Conservation (phyloP, 1,139 yeast species). For the Debaryomycetaceae sp. region DNA sequence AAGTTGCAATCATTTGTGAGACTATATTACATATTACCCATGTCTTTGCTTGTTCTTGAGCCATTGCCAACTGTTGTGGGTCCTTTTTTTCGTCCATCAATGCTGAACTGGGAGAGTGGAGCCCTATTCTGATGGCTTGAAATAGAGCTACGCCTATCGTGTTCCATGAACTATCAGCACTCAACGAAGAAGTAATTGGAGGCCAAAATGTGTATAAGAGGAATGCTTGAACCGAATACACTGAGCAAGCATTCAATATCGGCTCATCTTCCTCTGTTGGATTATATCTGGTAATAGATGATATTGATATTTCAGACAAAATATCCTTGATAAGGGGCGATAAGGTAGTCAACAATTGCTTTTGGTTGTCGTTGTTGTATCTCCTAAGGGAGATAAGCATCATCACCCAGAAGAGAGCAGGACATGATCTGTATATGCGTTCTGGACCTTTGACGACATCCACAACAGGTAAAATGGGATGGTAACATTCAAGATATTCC, state of each 20-base stretch:
- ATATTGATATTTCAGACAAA: slow-evolving; percentile 80
- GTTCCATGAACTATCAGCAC: slow-evolving; percentile 95
- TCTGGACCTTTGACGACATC: slow-evolving; percentile 83
- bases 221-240: slow-evolving; percentile 91
- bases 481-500: slow-evolving; percentile 74
- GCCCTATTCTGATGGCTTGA: slow-evolving; percentile 87
- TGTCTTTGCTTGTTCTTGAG: slow-evolving; percentile 77
- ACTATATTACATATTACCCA: slow-evolving; percentile 94
- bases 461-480: slow-evolving; percentile 82
- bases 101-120: slow-evolving; percentile 52
- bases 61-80: slow-evolving; percentile 33
- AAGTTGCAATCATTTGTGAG: slow-evolving; percentile 84
- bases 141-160: slow-evolving; percentile 89
- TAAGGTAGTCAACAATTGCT: slow-evolving; percentile 45
- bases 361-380: slow-evolving; percentile 37
- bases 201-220: slow-evolving; percentile 92
- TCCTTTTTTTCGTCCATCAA: slow-evolving; percentile 11
- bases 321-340: slow-evolving; percentile 73
- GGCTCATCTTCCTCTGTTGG: slow-evolving; percentile 78
- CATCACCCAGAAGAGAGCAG: slow-evolving; percentile 91
- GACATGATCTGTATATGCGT: slow-evolving; percentile 69
- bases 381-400: slow-evolving; percentile 79
- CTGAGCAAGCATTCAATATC: slow-evolving; percentile 83
- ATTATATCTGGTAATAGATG: slow-evolving; percentile 81
- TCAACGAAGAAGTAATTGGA: slow-evolving; percentile 85